Evolutionary conservation across 2,329 filamentous ascomycete species (phyloP).

Genomic region (Cytospora piceae): DNA sequence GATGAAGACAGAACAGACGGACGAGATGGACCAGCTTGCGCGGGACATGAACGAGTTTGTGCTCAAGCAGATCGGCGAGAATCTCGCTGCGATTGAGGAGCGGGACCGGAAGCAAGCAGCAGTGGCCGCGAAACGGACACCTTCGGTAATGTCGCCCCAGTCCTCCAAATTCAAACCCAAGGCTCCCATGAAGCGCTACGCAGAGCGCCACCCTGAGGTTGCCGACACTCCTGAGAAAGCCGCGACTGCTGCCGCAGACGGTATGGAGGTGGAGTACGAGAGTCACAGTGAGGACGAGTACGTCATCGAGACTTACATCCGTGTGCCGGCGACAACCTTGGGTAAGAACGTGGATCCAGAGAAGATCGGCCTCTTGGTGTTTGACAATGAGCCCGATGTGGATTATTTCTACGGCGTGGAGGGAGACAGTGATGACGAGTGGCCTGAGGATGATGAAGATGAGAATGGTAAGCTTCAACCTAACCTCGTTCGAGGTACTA

Average conservation of each 20-base stretch:
- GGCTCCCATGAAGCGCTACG: conserved; percentile 56
- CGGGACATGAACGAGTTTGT: conserved; percentile 63
- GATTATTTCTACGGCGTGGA: conserved; percentile 64
- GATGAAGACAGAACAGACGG: conserved; percentile 40
- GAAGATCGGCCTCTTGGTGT: conserved; percentile 59
- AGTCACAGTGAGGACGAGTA: conserved; percentile 58
- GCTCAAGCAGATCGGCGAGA: conserved; percentile 60
- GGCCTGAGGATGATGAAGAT: conserved; percentile 63
- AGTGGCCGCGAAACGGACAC: conserved; percentile 29
- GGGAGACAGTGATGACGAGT: conserved; percentile 65
- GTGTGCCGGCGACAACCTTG: conserved; percentile 58
- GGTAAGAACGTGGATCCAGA: conserved; percentile 51
- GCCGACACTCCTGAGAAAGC: conserved; percentile 31
- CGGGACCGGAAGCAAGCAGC: conserved; percentile 30
- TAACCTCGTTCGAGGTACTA: not conserved
- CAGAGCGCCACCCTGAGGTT: conserved; percentile 57
- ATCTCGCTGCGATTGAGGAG: conserved; percentile 52
- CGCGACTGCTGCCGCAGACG: conserved; percentile 21
- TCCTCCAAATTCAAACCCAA: conserved; percentile 58
- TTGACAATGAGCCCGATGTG: conserved; percentile 61
- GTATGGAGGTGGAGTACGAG: conserved; percentile 32
- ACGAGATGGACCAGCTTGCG: conserved; percentile 55
- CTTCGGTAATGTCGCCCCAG: conserved; percentile 32
- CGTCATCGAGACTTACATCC: conserved; percentile 67
- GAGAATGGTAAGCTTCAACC: conserved; percentile 59